Evolutionary conservation across 139 green algal species (phyloP), one percentile per base, ranked within the genome.

Genomic region (Pleodorina starrii): DNA sequence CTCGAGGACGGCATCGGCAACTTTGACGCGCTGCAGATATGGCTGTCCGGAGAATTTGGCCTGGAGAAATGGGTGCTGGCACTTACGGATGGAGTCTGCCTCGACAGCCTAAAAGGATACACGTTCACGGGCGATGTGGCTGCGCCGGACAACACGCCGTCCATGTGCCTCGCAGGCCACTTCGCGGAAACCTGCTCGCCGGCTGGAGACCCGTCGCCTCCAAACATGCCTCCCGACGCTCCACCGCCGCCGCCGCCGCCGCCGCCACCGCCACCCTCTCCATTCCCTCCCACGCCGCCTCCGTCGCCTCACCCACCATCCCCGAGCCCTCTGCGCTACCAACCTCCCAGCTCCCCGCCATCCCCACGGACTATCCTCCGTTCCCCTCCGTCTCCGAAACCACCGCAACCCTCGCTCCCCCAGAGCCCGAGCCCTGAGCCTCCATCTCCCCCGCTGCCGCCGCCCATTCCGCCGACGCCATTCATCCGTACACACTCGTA

Each of bases 341-440:
- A 7, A 7, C 73, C 38, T 60, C 42, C 23, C 0, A 38, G 21
- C 1, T 38, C 72, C 16, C 72, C 73, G 42, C 73, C 73, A 11
- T 40, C 73, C 27, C 16, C 75, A n/a, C 75, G 29, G n/a, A n/a
- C n/a, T n/a, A n/a, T 44, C 75, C 75, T 29, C 76, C 76, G 29
- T 12, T 12, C 54, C 54, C 69, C 69, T 77, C 69, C 69, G 17
- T 29, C 69, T 3, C 69, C 69, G 38, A 17, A 19, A 25, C 69
- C 69, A 50, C 38, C 32, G 35, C 25, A 38, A 38, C 69, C 54
- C 5, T 66, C n/a, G n/a, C 54, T 66, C 9, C 54, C 5, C 54
- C n/a, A n/a, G n/a, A n/a, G n/a, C n/a, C n/a, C n/a, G n/a, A n/a
- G n/a, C n/a, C n/a, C 54, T 12, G 7, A 5, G 23, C 72, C 72